phyloP scores from a whole-genome alignment of 305 asterid species.

The Solanum aculeatissimum region DNA sequence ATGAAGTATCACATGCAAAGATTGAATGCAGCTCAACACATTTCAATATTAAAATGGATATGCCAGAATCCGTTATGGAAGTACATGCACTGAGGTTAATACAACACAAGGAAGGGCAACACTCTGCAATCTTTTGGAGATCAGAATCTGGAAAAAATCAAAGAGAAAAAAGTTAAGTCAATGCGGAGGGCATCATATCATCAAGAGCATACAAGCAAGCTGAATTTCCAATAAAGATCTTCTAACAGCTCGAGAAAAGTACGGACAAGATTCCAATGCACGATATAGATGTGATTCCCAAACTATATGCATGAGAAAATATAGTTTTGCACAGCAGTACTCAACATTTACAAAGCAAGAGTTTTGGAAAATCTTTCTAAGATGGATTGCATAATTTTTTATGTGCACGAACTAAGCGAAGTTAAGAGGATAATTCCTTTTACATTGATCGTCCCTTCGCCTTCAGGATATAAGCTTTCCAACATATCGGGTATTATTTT shows the following conservation, averaged over 20 bases:
- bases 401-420: not conserved
- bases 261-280: not conserved
- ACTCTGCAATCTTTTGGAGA: conserved; percentile 42
- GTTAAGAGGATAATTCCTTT: not conserved
- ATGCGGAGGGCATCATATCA: not conserved
- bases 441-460: not conserved
- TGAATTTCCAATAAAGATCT: not conserved
- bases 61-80: conserved; percentile 63
- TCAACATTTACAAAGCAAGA: not conserved
- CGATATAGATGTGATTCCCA: not conserved
- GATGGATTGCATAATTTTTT: not conserved
- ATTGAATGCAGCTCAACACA: conserved; percentile 50
- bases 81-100: conserved; percentile 69
- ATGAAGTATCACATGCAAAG: conserved; percentile 66
- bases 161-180: not conserved
- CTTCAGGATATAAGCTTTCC: not conserved
- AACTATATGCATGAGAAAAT: not conserved
- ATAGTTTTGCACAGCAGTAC: not conserved
- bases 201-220: not conserved
- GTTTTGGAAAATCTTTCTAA: not conserved
- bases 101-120: conserved; percentile 43
- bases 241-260: not conserved
- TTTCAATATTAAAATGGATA: conserved; percentile 48
- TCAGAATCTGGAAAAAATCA: conserved; percentile 44
- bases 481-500: not conserved